Base-by-base conservation (phyloP, 306 rosid genomes). In the Sindora glabra region DNA sequence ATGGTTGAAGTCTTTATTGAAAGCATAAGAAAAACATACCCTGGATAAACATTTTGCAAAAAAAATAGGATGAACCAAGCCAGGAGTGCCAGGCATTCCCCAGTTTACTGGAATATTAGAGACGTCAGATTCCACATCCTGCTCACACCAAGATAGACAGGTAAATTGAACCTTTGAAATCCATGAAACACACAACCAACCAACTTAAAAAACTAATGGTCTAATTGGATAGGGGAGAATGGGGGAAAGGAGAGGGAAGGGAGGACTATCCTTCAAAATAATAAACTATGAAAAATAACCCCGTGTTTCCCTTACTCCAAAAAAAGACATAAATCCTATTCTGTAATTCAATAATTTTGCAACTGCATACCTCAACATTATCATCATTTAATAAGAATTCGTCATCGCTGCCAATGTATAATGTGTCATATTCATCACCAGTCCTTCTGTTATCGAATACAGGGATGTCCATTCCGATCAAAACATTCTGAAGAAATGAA, bases 391-490 rank as follows among this genome's bases (percentile, higher is more conserved):
- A 74, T 48, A 73, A 70, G 50, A 66, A 40, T 48, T 74, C 80
- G 3, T 87, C 87, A 52, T 42, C 32, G 69, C 41, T 55, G 44
- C 71, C 78, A 47, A 71, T 62, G 61, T 74, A 69, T 55, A 67
- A 72, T 49, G 67, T 65, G 64, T 56, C 69, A 60, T 69, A 69
- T 60, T 72, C 86, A 66, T 61, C 75, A 36, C 70, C 54, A 21
- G 19, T 58, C 66, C 77, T 83, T 77, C 71, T 77, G 51, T 75
- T 80, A 66, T 83, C 86, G 57, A 88, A 80, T 25, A 65, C 57
- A 59, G 89, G 87, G 65, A 83, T 74, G 56, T 91, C 98, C 89
- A 83, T 88, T 70, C 92, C 96, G 57, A 91, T 76, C 63, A 91
- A 78, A 76, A 61, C 98, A 67, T 66, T 91, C 96, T 88, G 83